Conservation (phyloP, 2,329 filamentous ascomycete species). For the Gnomoniopsis smithogilvyi region DNA sequence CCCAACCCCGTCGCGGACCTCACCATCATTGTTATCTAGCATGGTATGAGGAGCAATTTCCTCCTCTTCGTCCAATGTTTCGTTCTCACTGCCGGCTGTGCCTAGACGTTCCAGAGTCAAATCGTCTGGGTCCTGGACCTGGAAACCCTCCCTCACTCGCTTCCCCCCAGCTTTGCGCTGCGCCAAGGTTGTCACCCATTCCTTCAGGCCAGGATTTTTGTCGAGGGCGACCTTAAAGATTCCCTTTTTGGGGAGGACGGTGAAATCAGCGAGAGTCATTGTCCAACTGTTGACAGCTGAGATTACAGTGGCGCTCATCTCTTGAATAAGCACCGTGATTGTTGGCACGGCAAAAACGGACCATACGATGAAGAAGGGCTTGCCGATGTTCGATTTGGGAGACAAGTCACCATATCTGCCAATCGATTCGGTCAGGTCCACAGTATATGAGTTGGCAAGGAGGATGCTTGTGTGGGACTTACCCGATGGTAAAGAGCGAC, state of each 20-base stretch:
- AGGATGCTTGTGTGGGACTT: conserved; percentile 30
- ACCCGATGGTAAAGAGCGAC: conserved; percentile 80
- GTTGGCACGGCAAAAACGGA: conserved; percentile 79
- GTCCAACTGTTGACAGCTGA: conserved; percentile 54
- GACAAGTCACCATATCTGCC: conserved; percentile 60
- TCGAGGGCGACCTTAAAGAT: conserved; percentile 17
- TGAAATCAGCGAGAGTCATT: conserved; percentile 53
- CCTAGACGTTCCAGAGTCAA: neutral
- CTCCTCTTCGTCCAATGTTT: neutral
- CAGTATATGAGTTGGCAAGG: neutral
- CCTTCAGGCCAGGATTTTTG: neutral
- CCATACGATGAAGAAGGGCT: conserved; percentile 90
- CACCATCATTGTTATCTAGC: neutral
- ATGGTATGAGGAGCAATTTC: neutral
- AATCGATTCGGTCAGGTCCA: neutral
- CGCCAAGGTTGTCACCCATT: neutral
- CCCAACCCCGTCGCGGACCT: neutral
- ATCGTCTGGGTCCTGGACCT: neutral
- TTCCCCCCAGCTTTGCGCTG: neutral
- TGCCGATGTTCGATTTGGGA: conserved; percentile 71
- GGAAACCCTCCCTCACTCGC: neutral
- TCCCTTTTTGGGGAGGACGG: conserved; percentile 48
- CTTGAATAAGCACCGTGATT: conserved; percentile 81
- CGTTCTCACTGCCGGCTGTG: neutral
- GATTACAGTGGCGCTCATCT: conserved; percentile 81